phyloP scores from a whole-genome alignment of 306 rosid species.

The Begonia peltatifolia region DNA sequence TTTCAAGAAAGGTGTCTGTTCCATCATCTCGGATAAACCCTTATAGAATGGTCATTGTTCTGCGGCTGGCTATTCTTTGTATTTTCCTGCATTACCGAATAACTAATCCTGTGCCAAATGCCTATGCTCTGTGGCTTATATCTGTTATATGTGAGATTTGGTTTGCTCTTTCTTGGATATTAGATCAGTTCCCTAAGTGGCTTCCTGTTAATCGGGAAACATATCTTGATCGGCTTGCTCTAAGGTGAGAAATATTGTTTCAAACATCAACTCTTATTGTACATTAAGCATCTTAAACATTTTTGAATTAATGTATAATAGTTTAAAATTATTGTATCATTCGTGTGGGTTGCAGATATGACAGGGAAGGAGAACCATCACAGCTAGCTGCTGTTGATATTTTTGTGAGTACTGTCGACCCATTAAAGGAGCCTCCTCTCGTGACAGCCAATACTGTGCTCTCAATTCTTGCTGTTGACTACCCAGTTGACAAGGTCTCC shows the following conservation, averaged over 20 bases:
- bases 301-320: background rate
- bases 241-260: conserved; percentile 35
- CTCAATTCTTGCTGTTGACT: conserved; percentile 90
- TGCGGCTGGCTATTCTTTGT: conserved; percentile 67
- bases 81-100: conserved; percentile 88
- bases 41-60: conserved; percentile 80
- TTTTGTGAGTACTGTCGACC: conserved; percentile 95
- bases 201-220: conserved; percentile 94
- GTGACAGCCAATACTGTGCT: conserved; percentile 94
- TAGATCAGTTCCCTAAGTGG: conserved; percentile 99
- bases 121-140: conserved; percentile 69
- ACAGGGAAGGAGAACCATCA: conserved; percentile 85
- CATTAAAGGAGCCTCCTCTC: conserved; percentile 93
- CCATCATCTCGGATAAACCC: conserved; percentile 93
- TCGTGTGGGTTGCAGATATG: conserved; percentile 52
- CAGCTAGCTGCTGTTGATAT: conserved; percentile 91
- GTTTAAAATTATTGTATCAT: conserved; percentile 13
- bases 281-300: background rate
- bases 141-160: conserved; percentile 97
- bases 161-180: conserved; percentile 94
- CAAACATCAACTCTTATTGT: background rate
- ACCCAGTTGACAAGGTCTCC: too few species aligned
- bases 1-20: conserved; percentile 83
- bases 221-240: conserved; percentile 81
- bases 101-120: conserved; percentile 90